Base-by-base conservation (phyloP, 179 eudicot genomes). In the Dionaea muscipula region DNA sequence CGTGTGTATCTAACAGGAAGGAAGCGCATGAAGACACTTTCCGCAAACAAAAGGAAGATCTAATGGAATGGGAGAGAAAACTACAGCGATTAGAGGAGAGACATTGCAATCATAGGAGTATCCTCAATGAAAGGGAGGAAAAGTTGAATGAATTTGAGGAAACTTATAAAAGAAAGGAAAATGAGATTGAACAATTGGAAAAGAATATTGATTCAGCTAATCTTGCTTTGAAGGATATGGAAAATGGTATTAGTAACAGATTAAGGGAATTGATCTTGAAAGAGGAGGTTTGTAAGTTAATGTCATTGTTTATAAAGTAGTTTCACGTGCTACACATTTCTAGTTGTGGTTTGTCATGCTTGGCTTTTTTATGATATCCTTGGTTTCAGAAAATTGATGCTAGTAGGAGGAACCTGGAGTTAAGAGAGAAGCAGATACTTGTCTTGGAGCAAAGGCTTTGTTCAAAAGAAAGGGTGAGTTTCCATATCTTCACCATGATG, bases 81-180 rank as follows among this genome's bases (percentile, higher is more conserved):
- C 68, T 93, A 54, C 95, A 88, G 61, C 95, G 82, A 60, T 73
- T 70, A 21, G 96, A 93, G 75, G 83, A 76, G 68, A 78, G 77
- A 59, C 65, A 88, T 18, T 71, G 76, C 59, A 81, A 79, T 64
- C 70, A 68, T 55, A 68, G 90, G 52, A 82, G 94, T 66, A 56
- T 59, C 40, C 64, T 79, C 20, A 74, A 71, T 60, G 73, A 74
- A 56, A 77, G 80, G 64, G 95, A 93, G 73, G 86, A 88, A 47
- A 79, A 72, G 58, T 64, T 69, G 50, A 74, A 77, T 60, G 81
- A 74, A 66, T 57, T 59, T 57, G 84, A 88, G 28, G 63, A 57
- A 55, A 59, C 28, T 31, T 51, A 75, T 53, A 75, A 75, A 65
- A 72, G 63, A 56, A 85, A 72, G 79, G 86, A 81, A 73, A 71